A percentile compares a stretch with the other conserved stretches of the same genome.
These are phyloP conservation scores for Trichoderma asperellum DNA, from an alignment of 2,329 filamentous ascomycete genomes.

Conservation along the genomic window DNA sequence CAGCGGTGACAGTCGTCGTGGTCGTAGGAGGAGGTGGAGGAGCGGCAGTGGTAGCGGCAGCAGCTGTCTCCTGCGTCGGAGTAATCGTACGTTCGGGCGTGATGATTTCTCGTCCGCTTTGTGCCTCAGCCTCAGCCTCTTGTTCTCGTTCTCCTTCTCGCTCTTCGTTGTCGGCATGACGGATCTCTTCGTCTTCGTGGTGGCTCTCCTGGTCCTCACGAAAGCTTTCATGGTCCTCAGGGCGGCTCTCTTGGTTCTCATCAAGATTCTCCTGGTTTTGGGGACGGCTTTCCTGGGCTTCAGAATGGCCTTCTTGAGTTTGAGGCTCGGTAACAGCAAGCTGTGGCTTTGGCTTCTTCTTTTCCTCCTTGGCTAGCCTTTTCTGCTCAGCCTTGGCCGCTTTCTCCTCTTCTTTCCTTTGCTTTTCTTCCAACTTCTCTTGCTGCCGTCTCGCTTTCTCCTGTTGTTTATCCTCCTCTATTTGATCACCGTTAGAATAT, in stretches of 20 bases:
- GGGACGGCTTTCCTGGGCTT: background rate
- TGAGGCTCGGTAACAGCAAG: constrained; percentile 30
- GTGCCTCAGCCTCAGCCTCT: background rate
- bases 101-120: background rate
- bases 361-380: constrained; percentile 54
- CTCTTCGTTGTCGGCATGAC: background rate
- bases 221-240: too few relatives aligned
- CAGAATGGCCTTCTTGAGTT: constrained; percentile 16
- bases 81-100: background rate
- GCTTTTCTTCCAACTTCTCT: constrained; percentile 40
- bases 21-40: background rate
- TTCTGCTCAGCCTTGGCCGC: constrained; percentile 59
- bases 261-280: background rate
- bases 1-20: background rate
- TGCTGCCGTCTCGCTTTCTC: constrained; percentile 30
- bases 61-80: background rate
- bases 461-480: constrained; percentile 52
- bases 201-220: too few relatives aligned
- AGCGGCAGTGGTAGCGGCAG: background rate
- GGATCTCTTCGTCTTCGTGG: background rate
- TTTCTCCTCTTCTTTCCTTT: constrained; percentile 57
- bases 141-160: constrained; percentile 18
- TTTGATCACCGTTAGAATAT: background rate
- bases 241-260: background rate
- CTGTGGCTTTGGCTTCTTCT: constrained; percentile 48